These are phyloP conservation scores for Pyrenophora teres DNA, from an alignment of 2,329 filamentous ascomycete genomes.

Conservation along the genomic window DNA sequence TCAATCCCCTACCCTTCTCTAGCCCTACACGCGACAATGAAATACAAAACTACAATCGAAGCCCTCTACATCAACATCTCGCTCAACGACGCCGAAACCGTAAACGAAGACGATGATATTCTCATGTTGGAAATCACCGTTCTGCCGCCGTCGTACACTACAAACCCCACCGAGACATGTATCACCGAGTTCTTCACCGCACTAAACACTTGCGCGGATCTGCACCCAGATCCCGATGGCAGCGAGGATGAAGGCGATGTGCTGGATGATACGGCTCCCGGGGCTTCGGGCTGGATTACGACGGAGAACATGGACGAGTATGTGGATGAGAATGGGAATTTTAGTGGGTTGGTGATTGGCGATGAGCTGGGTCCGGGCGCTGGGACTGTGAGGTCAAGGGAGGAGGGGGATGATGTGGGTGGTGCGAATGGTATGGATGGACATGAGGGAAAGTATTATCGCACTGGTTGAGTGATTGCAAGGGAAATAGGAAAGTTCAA, in stretches of 20 bases:
- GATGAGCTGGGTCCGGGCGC: constrained; percentile 44
- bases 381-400: constrained; percentile 43
- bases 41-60: constrained; percentile 49
- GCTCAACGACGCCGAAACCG: constrained; percentile 58
- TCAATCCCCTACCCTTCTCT: constrained; percentile 76
- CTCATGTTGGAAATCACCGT: constrained; percentile 71
- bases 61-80: constrained; percentile 46
- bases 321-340: constrained; percentile 48
- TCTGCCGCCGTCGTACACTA: constrained; percentile 54
- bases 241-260: constrained; percentile 59
- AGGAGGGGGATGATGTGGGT: constrained; percentile 39
- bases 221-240: constrained; percentile 72
- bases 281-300: constrained; percentile 84
- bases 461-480: constrained; percentile 33
- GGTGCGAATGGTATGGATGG: constrained; percentile 29
- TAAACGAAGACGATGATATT: constrained; percentile 66
- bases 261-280: constrained; percentile 63
- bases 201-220: constrained; percentile 73
- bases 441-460: constrained; percentile 45
- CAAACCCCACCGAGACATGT: constrained; percentile 32
- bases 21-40: constrained; percentile 75
- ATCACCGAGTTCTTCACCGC: constrained; percentile 66
- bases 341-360: constrained; percentile 37
- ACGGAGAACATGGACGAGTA: constrained; percentile 87
- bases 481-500: neutral